A percentile compares a stretch with the other conserved stretches of the same genome.
Conservation (phyloP, 495 filamentous ascomycete species). For the Trichoderma erinaceum region DNA sequence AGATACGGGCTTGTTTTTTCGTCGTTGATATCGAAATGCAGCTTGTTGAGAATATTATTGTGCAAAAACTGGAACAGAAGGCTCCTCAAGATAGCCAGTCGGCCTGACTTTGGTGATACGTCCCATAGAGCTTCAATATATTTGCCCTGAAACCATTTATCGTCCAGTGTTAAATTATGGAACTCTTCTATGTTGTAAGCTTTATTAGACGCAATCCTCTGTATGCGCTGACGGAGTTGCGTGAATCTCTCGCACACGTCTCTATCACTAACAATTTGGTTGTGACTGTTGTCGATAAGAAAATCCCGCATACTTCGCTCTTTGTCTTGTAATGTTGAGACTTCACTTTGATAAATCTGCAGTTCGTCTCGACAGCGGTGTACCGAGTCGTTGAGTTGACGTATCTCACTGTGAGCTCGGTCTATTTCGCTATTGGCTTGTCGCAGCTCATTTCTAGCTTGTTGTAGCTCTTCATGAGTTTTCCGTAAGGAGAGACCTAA, state of each 20-base stretch:
- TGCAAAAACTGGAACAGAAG: neutral
- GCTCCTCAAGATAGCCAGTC: neutral
- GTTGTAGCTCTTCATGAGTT: too few relatives aligned
- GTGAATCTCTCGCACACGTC: neutral
- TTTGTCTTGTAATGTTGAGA: neutral
- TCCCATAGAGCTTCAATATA: neutral
- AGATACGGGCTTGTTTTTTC: too few relatives aligned
- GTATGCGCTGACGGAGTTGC: neutral
- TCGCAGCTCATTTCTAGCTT: neutral
- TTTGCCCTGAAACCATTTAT: neutral
- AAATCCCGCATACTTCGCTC: slow-evolving; percentile 4
- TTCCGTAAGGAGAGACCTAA: too few relatives aligned
- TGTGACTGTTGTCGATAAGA: neutral
- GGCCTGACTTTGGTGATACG: neutral
- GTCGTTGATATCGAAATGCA: neutral
- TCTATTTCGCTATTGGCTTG: neutral
- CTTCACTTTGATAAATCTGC: too few relatives aligned
- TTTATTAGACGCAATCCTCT: neutral
- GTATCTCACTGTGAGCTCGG: neutral
- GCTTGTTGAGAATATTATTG: neutral
- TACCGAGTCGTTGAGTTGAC: neutral
- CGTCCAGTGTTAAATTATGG: neutral
- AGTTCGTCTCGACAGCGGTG: neutral
- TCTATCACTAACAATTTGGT: neutral
- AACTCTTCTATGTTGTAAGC: neutral